These are phyloP conservation scores for Aethionema arabicum DNA, from an alignment of 345 rosid species.

Conservation along the genomic window DNA sequence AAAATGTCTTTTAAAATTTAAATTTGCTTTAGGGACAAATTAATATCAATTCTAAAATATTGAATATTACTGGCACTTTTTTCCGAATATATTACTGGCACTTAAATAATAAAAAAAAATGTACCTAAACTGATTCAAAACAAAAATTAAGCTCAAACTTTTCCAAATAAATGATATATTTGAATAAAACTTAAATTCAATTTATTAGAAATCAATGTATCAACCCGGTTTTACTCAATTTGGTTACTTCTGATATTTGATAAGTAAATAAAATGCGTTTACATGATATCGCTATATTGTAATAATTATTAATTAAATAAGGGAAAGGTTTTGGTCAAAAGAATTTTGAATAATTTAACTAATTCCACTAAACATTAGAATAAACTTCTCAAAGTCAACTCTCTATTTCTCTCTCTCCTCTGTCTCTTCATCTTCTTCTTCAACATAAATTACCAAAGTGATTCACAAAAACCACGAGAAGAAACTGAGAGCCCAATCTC, in stretches of 20 bases:
- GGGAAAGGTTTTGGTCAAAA: constrained; percentile 18
- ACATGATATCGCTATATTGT: background rate
- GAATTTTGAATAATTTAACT: constrained; percentile 28
- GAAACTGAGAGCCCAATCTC: background rate
- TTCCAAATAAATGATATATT: no score
- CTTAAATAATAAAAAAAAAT: no score
- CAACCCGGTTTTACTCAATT: no score
- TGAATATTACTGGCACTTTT: no score
- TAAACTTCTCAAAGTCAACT: constrained; percentile 46
- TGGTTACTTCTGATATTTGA: no score
- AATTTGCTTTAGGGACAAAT: background rate
- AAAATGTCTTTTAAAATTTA: background rate
- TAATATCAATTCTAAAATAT: no score
- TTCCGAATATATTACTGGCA: no score
- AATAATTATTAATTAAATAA: background rate
- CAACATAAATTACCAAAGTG: constrained; percentile 28
- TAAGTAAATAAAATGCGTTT: background rate
- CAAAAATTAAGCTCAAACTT: no score
- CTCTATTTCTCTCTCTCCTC: constrained; percentile 9
- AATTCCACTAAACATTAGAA: constrained; percentile 40
- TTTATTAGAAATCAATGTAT: no score
- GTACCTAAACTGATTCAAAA: no score
- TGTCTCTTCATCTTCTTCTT: constrained; percentile 25
- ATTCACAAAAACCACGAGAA: constrained; percentile 1
- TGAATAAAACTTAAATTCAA: no score